Evolutionary conservation across 352 stramenopile species (phyloP), one percentile per base, ranked within the genome.

Genomic region (Aphanomyces invadans): DNA sequence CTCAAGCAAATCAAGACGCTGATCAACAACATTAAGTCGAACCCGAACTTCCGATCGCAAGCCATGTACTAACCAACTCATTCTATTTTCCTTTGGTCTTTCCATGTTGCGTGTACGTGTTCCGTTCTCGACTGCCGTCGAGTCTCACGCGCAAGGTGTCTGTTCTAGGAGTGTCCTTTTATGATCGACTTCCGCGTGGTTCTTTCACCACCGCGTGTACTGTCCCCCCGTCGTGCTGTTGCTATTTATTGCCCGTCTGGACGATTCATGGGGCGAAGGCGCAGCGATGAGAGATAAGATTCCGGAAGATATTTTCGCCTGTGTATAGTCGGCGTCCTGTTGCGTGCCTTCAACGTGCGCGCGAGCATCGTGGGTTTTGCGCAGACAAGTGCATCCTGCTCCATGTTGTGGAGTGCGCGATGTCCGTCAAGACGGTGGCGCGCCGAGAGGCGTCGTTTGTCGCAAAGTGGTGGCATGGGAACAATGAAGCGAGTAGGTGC

Each of bases 21-120:
- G 26, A 67, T 67, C 60, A 67, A 67, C 60, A 67, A 67, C 60
- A 67, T 67, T 32, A 67, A 67, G 60, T 67, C 60, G 60, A 67
- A 67, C 49, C 60, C 60, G 32, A 67, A 33, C 29, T 67, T 67
- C 29, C 60, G 60, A 46, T 67, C 60, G 26, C 60, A 67, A 57
- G 60, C 39, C 7, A 67, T 67, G 60, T 67, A 67, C 23, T 67
- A 67, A 48, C 21, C 44, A 33, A 52, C 44, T 19, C 38, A 17
- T 52, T 29, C 29, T 33, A 5, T 7, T 36, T 15, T 28, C 23
- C 15, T 38, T 26, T 57, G 29, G 49, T 57, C 21, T 28, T 21
- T 65, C 36, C 39, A 63, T 63, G 23, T 3, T 42, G 57, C 57
- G 12, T 25, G 12, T 53, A 32, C 17, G 3, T 65, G 11, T 65